These are phyloP conservation scores for Fraxinus paxiana DNA, from an alignment of 305 asterid genomes.

Conservation along the genomic window DNA sequence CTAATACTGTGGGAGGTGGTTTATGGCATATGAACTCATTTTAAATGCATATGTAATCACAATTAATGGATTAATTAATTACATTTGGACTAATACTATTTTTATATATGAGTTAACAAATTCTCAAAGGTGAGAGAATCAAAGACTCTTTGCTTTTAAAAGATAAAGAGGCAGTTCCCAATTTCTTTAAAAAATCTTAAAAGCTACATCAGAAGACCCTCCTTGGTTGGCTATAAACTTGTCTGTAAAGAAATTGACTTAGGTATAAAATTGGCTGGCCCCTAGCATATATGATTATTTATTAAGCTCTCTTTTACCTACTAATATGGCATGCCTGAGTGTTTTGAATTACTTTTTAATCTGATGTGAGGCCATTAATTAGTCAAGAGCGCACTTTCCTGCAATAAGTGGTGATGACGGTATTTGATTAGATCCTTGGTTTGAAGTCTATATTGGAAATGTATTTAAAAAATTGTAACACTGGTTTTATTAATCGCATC, in stretches of 20 bases:
- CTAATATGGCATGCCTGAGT: neutral
- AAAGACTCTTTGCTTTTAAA: neutral
- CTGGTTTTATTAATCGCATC: neutral
- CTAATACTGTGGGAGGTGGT: neutral
- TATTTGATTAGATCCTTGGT: neutral
- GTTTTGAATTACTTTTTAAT: neutral
- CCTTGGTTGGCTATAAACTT: neutral
- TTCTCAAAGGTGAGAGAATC: neutral
- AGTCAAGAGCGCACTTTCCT: neutral
- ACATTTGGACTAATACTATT: neutral
- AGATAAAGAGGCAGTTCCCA: neutral
- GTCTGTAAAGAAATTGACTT: neutral
- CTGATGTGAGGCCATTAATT: neutral
- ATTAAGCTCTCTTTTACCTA: neutral
- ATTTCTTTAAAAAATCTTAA: neutral
- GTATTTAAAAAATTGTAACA: neutral
- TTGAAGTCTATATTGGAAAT: neutral
- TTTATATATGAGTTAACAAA: neutral
- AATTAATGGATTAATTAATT: neutral
- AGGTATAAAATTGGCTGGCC: neutral
- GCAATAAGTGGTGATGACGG: neutral
- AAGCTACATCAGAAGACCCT: neutral
- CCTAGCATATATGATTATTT: neutral
- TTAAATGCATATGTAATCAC: neutral
- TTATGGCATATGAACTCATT: constrained; percentile 2